A percentile compares a stretch with the other conserved stretches of the same genome.
Conservation (phyloP, 371 early-diverging fungal species). For the Mortierella sp. region DNA sequence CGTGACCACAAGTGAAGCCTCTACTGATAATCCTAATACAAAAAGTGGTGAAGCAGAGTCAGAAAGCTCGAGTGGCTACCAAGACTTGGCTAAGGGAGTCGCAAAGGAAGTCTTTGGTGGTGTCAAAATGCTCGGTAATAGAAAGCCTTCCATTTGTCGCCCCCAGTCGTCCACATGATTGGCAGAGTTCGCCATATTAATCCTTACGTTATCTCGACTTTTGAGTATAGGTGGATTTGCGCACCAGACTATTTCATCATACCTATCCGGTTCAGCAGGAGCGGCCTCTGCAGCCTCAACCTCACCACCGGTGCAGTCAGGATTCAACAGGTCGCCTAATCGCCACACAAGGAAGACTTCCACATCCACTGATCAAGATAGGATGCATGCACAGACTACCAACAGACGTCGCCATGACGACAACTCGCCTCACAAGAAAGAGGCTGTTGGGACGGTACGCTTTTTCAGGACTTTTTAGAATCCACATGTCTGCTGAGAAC, state of each 20-base stretch:
- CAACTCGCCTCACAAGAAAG: slow-evolving; percentile 35
- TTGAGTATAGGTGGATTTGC: slow-evolving; percentile 35
- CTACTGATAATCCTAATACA: slow-evolving; percentile 29
- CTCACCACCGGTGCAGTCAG: slow-evolving; percentile 37
- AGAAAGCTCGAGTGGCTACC: slow-evolving; percentile 47
- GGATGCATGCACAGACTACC: slow-evolving; percentile 12
- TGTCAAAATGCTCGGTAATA: slow-evolving; percentile 71
- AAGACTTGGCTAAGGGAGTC: slow-evolving; percentile 70
- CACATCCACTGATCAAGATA: slow-evolving; percentile 38
- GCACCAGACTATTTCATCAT: slow-evolving; percentile 46
- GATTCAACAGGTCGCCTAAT: slow-evolving; percentile 20
- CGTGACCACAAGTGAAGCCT: slow-evolving; percentile 60
- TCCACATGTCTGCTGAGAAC: background rate
- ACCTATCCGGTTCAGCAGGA: slow-evolving; percentile 43
- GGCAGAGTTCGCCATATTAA: background rate
- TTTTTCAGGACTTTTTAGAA: background rate
- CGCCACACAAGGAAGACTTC: slow-evolving; percentile 35
- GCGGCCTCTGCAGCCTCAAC: slow-evolving; percentile 27
- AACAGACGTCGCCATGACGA: slow-evolving; percentile 40
- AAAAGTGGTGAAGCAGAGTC: slow-evolving; percentile 29
- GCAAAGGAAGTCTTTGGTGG: slow-evolving; percentile 79
- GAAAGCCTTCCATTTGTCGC: background rate
- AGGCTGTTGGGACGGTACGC: slow-evolving; percentile 46
- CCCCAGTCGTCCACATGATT: background rate
- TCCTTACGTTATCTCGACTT: background rate